Conservation (phyloP, 805 yeast species). For the Brettanomyces bruxellensis region DNA sequence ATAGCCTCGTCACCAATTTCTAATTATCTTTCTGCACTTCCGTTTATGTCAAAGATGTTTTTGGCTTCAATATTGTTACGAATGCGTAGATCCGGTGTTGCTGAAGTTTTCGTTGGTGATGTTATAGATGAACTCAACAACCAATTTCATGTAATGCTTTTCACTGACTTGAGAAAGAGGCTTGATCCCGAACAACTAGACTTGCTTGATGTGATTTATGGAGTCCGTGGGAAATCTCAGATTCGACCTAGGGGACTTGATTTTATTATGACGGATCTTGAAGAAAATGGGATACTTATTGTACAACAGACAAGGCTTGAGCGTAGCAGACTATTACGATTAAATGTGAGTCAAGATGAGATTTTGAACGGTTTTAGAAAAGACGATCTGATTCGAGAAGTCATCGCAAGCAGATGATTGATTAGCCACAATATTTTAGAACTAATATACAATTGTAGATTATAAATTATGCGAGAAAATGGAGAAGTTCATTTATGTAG, state of each 20-base stretch:
- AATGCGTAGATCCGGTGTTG: slow-evolving; percentile 56
- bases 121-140: slow-evolving; percentile 66
- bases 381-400: slow-evolving; percentile 38
- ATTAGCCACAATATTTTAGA: slow-evolving; percentile 1
- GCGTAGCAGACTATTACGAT: slow-evolving; percentile 51
- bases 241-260: slow-evolving; percentile 53
- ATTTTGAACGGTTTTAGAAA: slow-evolving; percentile 48
- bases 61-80: slow-evolving; percentile 60
- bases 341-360: slow-evolving; percentile 67
- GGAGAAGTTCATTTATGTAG: background rate
- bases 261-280: slow-evolving; percentile 55
- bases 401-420: slow-evolving; percentile 5
- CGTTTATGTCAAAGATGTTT: slow-evolving; percentile 65
- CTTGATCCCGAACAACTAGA: slow-evolving; percentile 17
- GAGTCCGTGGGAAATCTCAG: slow-evolving; percentile 12
- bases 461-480: background rate
- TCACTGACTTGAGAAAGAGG: slow-evolving; percentile 19
- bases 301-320: slow-evolving; percentile 65
- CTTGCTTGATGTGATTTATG: slow-evolving; percentile 19
- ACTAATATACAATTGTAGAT: background rate
- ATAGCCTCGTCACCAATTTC: slow-evolving; percentile 68
- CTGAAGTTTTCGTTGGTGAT: slow-evolving; percentile 68
- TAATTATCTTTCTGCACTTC: slow-evolving; percentile 44
- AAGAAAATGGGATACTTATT: slow-evolving; percentile 68
- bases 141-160: slow-evolving; percentile 20